Evolutionary conservation across 441 rosid genomes (phyloP), one percentile per base, ranked within the genome.

Genomic region (Populus tomentosa): DNA sequence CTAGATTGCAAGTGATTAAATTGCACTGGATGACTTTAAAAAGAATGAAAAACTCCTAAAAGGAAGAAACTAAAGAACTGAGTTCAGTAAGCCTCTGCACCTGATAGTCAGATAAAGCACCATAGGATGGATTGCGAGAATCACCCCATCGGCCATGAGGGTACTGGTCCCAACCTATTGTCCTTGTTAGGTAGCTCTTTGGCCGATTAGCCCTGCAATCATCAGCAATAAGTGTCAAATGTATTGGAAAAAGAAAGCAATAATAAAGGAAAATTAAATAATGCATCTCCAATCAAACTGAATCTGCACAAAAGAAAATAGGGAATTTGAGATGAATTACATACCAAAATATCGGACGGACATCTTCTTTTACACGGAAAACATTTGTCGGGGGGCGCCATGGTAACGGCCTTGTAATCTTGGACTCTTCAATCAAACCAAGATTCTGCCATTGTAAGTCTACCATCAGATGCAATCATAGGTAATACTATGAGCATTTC

Each of bases 101-200:
- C 98, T 94, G 99, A 82, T 92, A 77, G 83, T 96, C 99, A 8
- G 90, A 76, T 26, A 94, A 90, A 71, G 92, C 93, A 81, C 98
- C 89, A 79, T 94, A 96, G 16, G 98, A 91, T 72, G 99, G 92
- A 83, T 90, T 94, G 68, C 86, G 73, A 77, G 99, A 87, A 87
- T 94, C 98, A 79, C 92, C 92, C 99, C 99, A 96, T 74, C 94
- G 87, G 24, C 98, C 99, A 69, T 70, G 90, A 40, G 98, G 98
- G 79, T 88, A 96, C 78, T 90, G 96, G 40, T 94, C 95, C 99
- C 99, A 96, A 71, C 92, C 96, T 69, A 85, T 78, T 75, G 99
- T 94, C 86, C 99, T 91, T 65, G 92, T 75, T 68, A 96, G 76
- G 85, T 96, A 96, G 88, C 99, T 96, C 94, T 94, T 94, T 18